Base-by-base conservation (phyloP, 2,329 filamentous ascomycete species). In the Ceratocystis cubensis region DNA sequence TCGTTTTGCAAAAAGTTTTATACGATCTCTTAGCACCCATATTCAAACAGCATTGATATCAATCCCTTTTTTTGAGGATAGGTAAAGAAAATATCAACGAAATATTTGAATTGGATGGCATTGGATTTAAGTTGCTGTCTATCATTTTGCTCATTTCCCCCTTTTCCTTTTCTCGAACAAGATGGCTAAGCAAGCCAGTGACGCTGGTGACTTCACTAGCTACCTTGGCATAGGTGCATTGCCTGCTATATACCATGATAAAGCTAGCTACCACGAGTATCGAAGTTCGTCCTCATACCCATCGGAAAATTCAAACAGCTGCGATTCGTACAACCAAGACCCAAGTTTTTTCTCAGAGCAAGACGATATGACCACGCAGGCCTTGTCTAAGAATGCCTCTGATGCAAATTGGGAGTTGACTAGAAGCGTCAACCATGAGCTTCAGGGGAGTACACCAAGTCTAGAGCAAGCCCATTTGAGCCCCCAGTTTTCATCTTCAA, bases 191-290 rank as follows among this genome's bases (percentile, higher is more conserved):
- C 56, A 59, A n/a, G 7, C 28, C 5, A 20, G 13, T 10, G 17
- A 59, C 5, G 5, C 15, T 2, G 28, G 28, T 7, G 8, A 37
- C 17, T 59, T 59, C 28, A 17, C 28, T 3, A 17, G 30, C 30
- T 59, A 59, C 17, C 13, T n/a, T n/a, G 8, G 25, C 15, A 37
- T 37, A n/a, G 17, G 56, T 5, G 17, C 6, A 7, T n/a, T 37
- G 25, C 15, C 56, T 59, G 56, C 10, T 59, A 59, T 59, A 59
- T 59, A 59, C 33, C 56, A 37, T 28, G 56, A 59, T n/a, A 59
- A 8, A 59, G 6, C 28, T 8, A 59, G 30, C 15, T n/a, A 59
- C n/a, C 56, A 37, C 5, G 17, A 33, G 30, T 37, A 59, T 37
- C 56, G 8, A 37, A 33, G 56, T 59, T 17, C 30, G 4, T 25